A percentile compares a stretch with the other conserved stretches of the same genome.
Evolutionary conservation across 2,329 filamentous ascomycete species (phyloP).

Genomic region (Mycosphaerella sp.): DNA sequence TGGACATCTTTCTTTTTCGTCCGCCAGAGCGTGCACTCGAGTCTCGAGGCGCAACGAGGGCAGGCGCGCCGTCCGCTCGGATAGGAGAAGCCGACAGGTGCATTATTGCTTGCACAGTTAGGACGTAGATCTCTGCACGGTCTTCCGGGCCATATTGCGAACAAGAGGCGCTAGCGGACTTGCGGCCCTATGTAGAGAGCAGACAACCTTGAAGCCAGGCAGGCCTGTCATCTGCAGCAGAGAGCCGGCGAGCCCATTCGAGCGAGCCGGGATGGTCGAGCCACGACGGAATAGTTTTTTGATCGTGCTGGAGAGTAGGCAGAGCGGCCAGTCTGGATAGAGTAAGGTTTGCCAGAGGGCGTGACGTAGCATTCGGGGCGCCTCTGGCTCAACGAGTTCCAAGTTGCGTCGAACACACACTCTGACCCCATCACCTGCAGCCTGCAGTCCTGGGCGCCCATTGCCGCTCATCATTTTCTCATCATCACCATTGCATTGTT

Average conservation of each 20-base stretch:
- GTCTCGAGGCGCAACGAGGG: not conserved
- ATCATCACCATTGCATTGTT: not conserved
- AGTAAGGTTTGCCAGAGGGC: conserved; percentile 1
- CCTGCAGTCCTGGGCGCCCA: not conserved
- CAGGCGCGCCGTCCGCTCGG: conserved; percentile 1
- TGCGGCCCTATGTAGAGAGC: not conserved
- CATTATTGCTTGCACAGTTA: not conserved
- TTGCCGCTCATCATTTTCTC: not conserved
- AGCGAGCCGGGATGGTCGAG: not conserved
- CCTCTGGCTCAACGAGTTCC: not conserved
- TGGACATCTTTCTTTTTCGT: not conserved
- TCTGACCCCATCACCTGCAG: not conserved
- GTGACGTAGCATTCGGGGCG: conserved; percentile 6
- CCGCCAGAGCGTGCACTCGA: not conserved
- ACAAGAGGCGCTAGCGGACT: not conserved
- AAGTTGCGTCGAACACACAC: not conserved
- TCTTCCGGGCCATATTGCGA: conserved; percentile 3
- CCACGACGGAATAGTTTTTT: not conserved
- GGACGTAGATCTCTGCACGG: conserved; percentile 6
- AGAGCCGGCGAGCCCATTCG: not conserved
- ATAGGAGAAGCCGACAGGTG: conserved; percentile 6
- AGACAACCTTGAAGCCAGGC: not conserved
- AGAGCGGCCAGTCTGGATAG: not conserved
- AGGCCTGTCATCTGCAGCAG: conserved; percentile 1
- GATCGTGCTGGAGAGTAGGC: not conserved